Evolutionary conservation across 2,329 filamentous ascomycete genomes (phyloP).

Genomic region (Ophiostoma triangulosporum): DNA sequence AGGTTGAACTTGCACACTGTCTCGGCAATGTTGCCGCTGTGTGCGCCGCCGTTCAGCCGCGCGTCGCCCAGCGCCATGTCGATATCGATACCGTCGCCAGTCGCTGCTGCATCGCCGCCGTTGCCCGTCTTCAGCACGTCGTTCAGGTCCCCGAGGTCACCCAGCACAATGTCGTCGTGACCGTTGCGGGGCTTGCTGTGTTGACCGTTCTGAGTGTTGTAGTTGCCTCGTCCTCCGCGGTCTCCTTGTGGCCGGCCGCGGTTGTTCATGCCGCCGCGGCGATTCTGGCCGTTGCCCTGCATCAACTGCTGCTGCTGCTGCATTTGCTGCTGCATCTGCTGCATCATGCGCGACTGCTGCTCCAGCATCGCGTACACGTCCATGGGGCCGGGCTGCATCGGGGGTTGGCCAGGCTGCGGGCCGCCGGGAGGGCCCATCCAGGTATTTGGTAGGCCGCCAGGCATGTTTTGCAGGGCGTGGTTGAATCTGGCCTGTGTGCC

Average conservation of each 20-base stretch:
- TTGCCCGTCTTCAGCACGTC: slow-evolving; percentile 13
- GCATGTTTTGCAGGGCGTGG: slow-evolving; percentile 34
- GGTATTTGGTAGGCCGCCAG: slow-evolving; percentile 21
- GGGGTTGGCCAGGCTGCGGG: slow-evolving; percentile 20
- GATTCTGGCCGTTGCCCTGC: slow-evolving; percentile 32
- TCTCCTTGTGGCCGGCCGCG: slow-evolving; percentile 45
- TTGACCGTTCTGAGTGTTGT: slow-evolving; percentile 36
- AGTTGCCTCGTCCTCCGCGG: slow-evolving; percentile 45
- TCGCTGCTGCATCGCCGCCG: slow-evolving; percentile 19
- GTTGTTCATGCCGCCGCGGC: slow-evolving; percentile 25
- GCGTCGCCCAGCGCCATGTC: slow-evolving; percentile 47
- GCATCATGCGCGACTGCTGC: slow-evolving; percentile 79
- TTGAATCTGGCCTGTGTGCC: slow-evolving; percentile 34
- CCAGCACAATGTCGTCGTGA: slow-evolving; percentile 25
- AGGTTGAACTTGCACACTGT: slow-evolving; percentile 83
- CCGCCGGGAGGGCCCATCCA: slow-evolving; percentile 25
- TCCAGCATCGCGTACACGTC: slow-evolving; percentile 65
- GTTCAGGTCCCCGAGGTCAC: slow-evolving; percentile 21
- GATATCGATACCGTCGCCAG: slow-evolving; percentile 37
- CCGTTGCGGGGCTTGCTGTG: slow-evolving; percentile 36
- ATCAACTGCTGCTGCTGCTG: slow-evolving; percentile 41
- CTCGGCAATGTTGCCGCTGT: slow-evolving; percentile 41
- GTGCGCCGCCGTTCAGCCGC: slow-evolving; percentile 39
- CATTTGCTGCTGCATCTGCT: slow-evolving; percentile 53
- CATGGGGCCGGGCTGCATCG: slow-evolving; percentile 30